A percentile compares a stretch with the other conserved stretches of the same genome.
phyloP scores from a whole-genome alignment of 768 basidiomycete species.

The Kwoniella shandongensis region DNA sequence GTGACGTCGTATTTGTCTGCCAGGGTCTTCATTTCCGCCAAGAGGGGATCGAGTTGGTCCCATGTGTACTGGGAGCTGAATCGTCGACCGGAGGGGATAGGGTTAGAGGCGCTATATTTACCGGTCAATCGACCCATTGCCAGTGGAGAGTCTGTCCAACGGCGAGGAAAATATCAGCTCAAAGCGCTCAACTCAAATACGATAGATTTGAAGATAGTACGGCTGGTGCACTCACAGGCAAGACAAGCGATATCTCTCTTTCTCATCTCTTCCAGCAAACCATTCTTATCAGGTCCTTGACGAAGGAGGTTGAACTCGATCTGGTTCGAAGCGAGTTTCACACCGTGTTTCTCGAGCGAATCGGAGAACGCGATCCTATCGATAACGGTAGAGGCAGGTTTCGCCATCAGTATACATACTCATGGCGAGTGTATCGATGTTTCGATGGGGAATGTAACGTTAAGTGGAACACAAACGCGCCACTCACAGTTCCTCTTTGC shows the following conservation, averaged over 20 bases:
- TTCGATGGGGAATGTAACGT: too few species aligned
- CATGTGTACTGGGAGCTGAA: conserved; percentile 38
- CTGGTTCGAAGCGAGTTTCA: conserved; percentile 52
- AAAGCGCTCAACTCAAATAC: neutral
- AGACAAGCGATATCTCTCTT: conserved; percentile 47
- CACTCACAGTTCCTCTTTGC: conserved; percentile 46
- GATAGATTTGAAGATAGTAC: neutral
- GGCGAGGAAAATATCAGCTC: neutral
- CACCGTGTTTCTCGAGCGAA: conserved; percentile 38
- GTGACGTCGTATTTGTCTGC: conserved; percentile 45
- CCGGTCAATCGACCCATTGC: conserved; percentile 53
- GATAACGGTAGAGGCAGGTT: neutral
- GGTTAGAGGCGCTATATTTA: conserved; percentile 49
- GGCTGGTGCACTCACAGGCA: conserved; percentile 41
- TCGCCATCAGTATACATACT: neutral
- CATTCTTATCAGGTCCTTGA: conserved; percentile 44
- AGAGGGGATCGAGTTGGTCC: conserved; percentile 49
- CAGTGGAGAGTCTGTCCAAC: conserved; percentile 47
- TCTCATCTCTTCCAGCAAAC: conserved; percentile 49
- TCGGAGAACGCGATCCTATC: conserved; percentile 42
- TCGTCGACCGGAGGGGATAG: conserved; percentile 39
- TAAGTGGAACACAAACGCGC: too few species aligned
- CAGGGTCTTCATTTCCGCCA: conserved; percentile 41
- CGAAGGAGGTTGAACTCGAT: conserved; percentile 52
- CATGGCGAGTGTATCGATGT: neutral